These are phyloP conservation scores for Mycena polygramma DNA, from an alignment of 768 basidiomycete species.

Conservation along the genomic window DNA sequence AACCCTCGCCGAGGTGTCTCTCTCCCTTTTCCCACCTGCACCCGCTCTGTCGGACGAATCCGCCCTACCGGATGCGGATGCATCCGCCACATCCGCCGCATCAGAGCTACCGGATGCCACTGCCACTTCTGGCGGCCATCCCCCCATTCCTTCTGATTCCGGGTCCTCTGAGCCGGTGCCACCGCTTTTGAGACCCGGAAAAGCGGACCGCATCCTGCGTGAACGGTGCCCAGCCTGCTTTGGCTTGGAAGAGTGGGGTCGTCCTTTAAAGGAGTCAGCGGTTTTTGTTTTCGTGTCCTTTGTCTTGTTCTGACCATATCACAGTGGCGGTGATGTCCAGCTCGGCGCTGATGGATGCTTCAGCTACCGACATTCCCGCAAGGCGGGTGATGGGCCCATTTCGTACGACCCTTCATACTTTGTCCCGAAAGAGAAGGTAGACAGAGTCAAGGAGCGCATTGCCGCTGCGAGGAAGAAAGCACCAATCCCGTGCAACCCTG, in stretches of 20 bases:
- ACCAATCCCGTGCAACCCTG: not conserved
- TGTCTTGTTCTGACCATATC: not conserved
- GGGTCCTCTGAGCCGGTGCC: not conserved
- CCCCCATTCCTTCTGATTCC: no score
- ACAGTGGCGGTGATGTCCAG: slow-evolving; percentile 54
- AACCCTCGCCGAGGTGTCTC: slow-evolving; percentile 9
- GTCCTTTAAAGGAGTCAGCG: slow-evolving; percentile 39
- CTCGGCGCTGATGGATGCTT: slow-evolving; percentile 55
- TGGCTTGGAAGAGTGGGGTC: slow-evolving; percentile 42
- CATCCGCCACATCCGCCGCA: not conserved
- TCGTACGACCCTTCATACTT: slow-evolving; percentile 50
- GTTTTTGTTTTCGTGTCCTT: not conserved
- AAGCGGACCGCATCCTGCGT: slow-evolving; percentile 42
- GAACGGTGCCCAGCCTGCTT: slow-evolving; percentile 52
- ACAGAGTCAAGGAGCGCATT: slow-evolving; percentile 48
- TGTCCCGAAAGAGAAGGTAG: slow-evolving; percentile 49
- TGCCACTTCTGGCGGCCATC: no score
- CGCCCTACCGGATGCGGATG: no score
- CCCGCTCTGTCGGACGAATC: no score
- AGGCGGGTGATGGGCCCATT: slow-evolving; percentile 47
- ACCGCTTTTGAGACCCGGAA: not conserved
- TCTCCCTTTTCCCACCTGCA: not conserved
- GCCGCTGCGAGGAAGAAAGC: slow-evolving; percentile 37
- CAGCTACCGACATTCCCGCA: slow-evolving; percentile 49
- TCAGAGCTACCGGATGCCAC: no score